Evolutionary conservation across 495 filamentous ascomycete genomes (phyloP).

Genomic region (Margaritispora aquatica): DNA sequence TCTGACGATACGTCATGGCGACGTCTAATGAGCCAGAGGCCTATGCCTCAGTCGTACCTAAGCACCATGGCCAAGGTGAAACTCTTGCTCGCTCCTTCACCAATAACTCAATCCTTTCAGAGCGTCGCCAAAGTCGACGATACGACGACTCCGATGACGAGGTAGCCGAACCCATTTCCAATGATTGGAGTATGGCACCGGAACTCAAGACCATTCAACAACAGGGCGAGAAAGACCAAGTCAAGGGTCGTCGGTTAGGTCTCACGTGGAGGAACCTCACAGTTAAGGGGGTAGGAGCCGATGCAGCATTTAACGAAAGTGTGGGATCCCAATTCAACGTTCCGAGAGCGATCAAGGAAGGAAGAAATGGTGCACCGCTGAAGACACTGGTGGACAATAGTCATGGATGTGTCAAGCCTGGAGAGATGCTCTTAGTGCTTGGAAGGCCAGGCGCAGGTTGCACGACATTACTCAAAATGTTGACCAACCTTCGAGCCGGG

Average conservation of each 20-base stretch:
- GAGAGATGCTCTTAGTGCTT: conserved; percentile 88
- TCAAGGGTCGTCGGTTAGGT: conserved; percentile 47
- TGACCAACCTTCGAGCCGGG: conserved; percentile 74
- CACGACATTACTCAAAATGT: conserved; percentile 80
- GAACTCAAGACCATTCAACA: conserved; percentile 37
- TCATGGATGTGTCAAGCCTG: conserved; percentile 57
- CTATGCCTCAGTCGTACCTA: conserved; percentile 4
- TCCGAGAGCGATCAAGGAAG: conserved; percentile 16
- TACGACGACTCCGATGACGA: conserved; percentile 13
- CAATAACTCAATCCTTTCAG: conserved; percentile 7
- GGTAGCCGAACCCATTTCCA: conserved; percentile 17
- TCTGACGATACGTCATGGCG: conserved; percentile 8
- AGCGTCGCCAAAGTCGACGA: not conserved
- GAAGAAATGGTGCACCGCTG: conserved; percentile 9
- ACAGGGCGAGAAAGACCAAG: conserved; percentile 39
- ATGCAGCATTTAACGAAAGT: conserved; percentile 44
- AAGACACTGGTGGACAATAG: conserved; percentile 45
- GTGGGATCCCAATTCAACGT: conserved; percentile 52
- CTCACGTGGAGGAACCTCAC: conserved; percentile 56
- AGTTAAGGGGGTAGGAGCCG: conserved; percentile 55
- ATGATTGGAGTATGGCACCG: conserved; percentile 40
- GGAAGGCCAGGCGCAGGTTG: conserved; percentile 84
- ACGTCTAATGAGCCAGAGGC: conserved; percentile 16
- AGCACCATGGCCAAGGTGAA: not conserved
- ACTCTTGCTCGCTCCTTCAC: conserved; percentile 6